phyloP scores from a whole-genome alignment of 768 basidiomycete species.

The Mycena haematopus region DNA sequence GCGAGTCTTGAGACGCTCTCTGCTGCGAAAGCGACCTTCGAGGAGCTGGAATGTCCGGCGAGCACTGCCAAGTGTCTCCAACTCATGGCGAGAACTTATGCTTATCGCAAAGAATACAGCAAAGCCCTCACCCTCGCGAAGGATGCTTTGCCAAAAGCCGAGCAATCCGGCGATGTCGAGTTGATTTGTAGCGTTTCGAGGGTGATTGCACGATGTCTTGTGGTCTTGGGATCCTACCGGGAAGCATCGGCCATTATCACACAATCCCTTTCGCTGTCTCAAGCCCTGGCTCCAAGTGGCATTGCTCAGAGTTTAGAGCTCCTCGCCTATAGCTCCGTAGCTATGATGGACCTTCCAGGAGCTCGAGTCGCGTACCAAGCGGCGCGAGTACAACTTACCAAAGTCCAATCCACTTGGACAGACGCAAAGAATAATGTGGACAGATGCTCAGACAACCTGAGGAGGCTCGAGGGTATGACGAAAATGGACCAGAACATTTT shows the following conservation, averaged over 20 bases:
- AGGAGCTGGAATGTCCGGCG: slow-evolving; percentile 11
- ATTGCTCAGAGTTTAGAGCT: slow-evolving; percentile 22
- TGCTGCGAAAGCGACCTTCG: slow-evolving; percentile 17
- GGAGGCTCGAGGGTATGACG: background rate
- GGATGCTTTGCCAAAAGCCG: background rate
- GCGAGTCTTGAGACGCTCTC: slow-evolving; percentile 5
- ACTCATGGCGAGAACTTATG: slow-evolving; percentile 3
- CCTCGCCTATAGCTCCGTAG: slow-evolving; percentile 14
- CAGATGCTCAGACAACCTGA: background rate
- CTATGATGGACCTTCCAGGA: slow-evolving; percentile 19
- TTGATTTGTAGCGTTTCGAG: too few relatives aligned
- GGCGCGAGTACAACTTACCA: slow-evolving; percentile 12
- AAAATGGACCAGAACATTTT: too few relatives aligned
- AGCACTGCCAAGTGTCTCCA: slow-evolving; percentile 22
- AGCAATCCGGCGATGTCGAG: background rate
- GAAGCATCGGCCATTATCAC: background rate
- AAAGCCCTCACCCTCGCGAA: slow-evolving; percentile 8
- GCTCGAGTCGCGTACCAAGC: slow-evolving; percentile 13
- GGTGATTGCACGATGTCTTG: too few relatives aligned
- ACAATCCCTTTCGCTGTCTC: background rate
- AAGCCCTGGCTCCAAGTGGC: background rate
- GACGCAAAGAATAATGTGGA: background rate
- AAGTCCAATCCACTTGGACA: background rate
- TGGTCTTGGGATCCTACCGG: background rate
- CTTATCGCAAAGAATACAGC: background rate